A percentile compares a stretch with the other conserved stretches of the same genome.
phyloP scores from a whole-genome alignment of 75 land plant genomes.

The Picea sitchensis region DNA sequence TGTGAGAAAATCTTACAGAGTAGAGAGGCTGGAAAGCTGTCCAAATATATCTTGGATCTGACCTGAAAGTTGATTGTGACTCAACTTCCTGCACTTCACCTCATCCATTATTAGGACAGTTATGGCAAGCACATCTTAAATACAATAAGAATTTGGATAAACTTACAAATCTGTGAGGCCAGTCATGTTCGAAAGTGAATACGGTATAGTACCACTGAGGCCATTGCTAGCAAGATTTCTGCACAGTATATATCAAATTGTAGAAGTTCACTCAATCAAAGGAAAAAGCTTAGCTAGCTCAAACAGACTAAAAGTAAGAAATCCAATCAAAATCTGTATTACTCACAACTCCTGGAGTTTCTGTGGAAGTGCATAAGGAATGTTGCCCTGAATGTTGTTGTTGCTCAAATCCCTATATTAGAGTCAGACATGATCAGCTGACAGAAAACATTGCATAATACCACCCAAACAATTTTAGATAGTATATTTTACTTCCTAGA shows the following conservation, averaged over 20 bases:
- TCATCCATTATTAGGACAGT: not conserved
- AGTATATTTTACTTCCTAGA: not conserved
- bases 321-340: not conserved
- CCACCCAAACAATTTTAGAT: not conserved
- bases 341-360: slow-evolving; percentile 60
- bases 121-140: not conserved
- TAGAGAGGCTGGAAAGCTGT: slow-evolving; percentile 33
- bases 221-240: slow-evolving; percentile 67
- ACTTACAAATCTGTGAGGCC: slow-evolving; percentile 66
- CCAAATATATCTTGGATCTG: slow-evolving; percentile 55
- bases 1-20: slow-evolving; percentile 40
- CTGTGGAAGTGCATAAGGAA: slow-evolving; percentile 70
- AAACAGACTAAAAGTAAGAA: not conserved
- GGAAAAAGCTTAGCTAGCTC: not conserved
- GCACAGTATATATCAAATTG: slow-evolving; percentile 15
- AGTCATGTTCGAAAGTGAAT: slow-evolving; percentile 48
- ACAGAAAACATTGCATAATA: not conserved
- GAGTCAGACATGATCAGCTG: not conserved
- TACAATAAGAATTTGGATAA: not conserved
- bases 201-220: slow-evolving; percentile 59
- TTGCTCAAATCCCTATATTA: slow-evolving; percentile 73
- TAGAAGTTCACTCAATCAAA: not conserved
- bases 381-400: slow-evolving; percentile 49
- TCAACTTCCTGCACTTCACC: slow-evolving; percentile 51
- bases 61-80: slow-evolving; percentile 63